These are phyloP conservation scores for Ceratocystiopsis minuta DNA, from an alignment of 2,329 filamentous ascomycete species.

Conservation along the genomic window DNA sequence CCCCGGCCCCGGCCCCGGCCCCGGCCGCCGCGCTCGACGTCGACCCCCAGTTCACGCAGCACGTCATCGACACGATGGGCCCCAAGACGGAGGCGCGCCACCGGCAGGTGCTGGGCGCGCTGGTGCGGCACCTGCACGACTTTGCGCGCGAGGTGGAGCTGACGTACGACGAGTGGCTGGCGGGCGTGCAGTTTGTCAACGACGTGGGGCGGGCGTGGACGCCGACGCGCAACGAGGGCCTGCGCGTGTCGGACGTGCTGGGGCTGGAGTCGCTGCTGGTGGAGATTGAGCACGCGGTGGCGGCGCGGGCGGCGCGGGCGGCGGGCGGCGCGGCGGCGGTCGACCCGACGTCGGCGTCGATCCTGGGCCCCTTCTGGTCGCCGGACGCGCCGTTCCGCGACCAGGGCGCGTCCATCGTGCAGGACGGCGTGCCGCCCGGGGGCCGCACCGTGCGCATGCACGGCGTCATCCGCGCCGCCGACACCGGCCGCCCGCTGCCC, in stretches of 20 bases:
- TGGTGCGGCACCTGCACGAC: conserved; percentile 63
- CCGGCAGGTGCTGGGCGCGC: conserved; percentile 45
- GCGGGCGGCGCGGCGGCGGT: conserved; percentile 15
- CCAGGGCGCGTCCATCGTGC: conserved; percentile 52
- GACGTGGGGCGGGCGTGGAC: conserved; percentile 51
- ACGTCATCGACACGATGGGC: conserved; percentile 57
- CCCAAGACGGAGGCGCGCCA: conserved; percentile 51
- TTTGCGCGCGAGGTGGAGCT: conserved; percentile 66
- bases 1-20: too few species aligned
- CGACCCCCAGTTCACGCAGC: conserved; percentile 60
- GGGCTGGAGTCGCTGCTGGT: conserved; percentile 43
- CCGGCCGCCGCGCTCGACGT: conserved; percentile 23
- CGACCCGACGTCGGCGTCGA: conserved; percentile 59
- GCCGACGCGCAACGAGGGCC: conserved; percentile 53
- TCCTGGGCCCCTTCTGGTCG: conserved; percentile 75
- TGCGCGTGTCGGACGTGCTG: conserved; percentile 54
- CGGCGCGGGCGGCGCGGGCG: too few species aligned
- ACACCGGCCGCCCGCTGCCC: conserved; percentile 44
- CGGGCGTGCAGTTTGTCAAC: conserved; percentile 41
- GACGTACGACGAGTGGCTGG: conserved; percentile 64
- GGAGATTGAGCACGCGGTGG: too few species aligned
- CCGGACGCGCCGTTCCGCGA: conserved; percentile 49
- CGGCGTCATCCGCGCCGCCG: conserved; percentile 35
- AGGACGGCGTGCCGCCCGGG: conserved; percentile 26
- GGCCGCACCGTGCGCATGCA: conserved; percentile 44